Evolutionary conservation across 1,284 basidiomycete species (phyloP).

Genomic region (Boletus semigastroideus): DNA sequence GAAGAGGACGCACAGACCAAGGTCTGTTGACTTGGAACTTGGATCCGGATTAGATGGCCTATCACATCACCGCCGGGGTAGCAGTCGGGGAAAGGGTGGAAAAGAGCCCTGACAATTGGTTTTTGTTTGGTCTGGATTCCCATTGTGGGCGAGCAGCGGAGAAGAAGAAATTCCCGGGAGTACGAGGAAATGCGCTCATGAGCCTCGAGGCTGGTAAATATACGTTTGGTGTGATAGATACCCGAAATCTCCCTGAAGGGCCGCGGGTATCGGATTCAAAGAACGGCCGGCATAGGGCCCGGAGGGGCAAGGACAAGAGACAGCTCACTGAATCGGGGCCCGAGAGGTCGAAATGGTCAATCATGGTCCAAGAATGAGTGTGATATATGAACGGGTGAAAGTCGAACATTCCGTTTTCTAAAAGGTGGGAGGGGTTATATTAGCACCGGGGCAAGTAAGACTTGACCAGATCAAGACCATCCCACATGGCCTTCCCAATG

Average conservation of each 20-base stretch:
- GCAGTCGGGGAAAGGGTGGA: slow-evolving; percentile 22
- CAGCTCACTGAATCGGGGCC: slow-evolving; percentile 4
- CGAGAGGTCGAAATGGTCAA: slow-evolving; percentile 2
- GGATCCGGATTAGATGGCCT: slow-evolving; percentile 74
- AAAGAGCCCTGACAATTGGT: slow-evolving; percentile 11
- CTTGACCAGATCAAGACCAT: neutral
- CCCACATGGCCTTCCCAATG: slow-evolving; percentile 12
- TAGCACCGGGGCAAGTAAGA: slow-evolving; percentile 13
- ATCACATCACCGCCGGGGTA: slow-evolving; percentile 76
- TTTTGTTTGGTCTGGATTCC: neutral
- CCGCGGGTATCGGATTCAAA: neutral
- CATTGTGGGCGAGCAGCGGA: slow-evolving; percentile 1
- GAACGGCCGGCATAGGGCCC: neutral
- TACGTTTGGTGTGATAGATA: slow-evolving; percentile 14
- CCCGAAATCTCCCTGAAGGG: slow-evolving; percentile 1
- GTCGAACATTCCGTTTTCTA: neutral
- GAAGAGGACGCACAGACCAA: slow-evolving; percentile 76
- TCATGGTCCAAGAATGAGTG: neutral
- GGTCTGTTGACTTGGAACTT: slow-evolving; percentile 54
- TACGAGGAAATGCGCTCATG: slow-evolving; percentile 1
- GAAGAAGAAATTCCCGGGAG: slow-evolving; percentile 13
- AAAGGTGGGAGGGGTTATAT: slow-evolving; percentile 7
- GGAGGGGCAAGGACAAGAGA: neutral
- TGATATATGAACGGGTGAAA: slow-evolving; percentile 8
- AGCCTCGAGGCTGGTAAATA: slow-evolving; percentile 22